Conservation (phyloP, 2,329 filamentous ascomycete species). For the Pseudocercospora ulei region DNA sequence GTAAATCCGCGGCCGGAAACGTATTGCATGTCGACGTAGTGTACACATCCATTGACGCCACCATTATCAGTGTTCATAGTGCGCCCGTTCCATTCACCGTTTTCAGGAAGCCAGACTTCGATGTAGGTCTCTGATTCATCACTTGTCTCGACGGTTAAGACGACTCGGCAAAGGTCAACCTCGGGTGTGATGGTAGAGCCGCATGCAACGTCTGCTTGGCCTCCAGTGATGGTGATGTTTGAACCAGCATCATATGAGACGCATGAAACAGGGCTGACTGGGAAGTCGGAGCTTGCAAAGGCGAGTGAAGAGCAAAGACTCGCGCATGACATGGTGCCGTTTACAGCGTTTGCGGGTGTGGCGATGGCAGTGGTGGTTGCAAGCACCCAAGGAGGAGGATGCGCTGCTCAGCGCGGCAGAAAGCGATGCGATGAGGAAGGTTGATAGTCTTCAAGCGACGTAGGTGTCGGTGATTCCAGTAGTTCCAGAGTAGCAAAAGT, state of each 20-base stretch:
- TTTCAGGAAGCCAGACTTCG: constrained; percentile 41
- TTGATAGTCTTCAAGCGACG: constrained; percentile 4
- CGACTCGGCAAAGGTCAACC: constrained; percentile 37
- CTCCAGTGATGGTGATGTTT: constrained; percentile 25
- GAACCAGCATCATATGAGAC: constrained; percentile 22
- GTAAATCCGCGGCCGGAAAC: constrained; percentile 31
- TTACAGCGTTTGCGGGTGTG: constrained; percentile 6
- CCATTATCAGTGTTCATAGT: constrained; percentile 34
- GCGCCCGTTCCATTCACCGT: constrained; percentile 32
- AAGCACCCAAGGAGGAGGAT: constrained; percentile 8
- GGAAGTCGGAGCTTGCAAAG: constrained; percentile 19
- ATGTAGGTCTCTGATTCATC: constrained; percentile 36
- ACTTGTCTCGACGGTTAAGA: constrained; percentile 37
- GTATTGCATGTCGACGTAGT: constrained; percentile 32
- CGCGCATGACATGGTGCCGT: constrained; percentile 18
- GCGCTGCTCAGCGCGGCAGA: constrained; percentile 2
- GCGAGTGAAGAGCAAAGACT: constrained; percentile 23
- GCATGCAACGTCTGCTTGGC: constrained; percentile 24
- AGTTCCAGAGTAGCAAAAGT: constrained; percentile 16
- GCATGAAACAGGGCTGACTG: constrained; percentile 23
- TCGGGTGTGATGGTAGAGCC: constrained; percentile 23
- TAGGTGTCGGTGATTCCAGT: too few relatives aligned
- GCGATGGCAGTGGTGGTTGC: constrained; percentile 7
- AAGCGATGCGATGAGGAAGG: not conserved
- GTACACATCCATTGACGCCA: constrained; percentile 32